Evolutionary conservation across 83 land plant genomes (phyloP).

Genomic region (Picea mariana): DNA sequence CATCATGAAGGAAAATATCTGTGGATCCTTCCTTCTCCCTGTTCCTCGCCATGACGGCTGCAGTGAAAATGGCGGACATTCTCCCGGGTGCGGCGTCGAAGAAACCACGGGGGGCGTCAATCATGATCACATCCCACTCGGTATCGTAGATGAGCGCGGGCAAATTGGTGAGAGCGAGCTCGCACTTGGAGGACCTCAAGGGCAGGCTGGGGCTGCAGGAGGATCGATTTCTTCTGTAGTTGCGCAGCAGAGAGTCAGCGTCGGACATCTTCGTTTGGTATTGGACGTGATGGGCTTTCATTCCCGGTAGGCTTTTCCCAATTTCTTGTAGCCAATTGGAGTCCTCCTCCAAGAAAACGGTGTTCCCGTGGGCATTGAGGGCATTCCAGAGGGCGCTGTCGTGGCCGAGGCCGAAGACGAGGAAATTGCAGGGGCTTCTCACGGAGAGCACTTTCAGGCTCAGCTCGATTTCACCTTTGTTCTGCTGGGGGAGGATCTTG

Average conservation of each 20-base stretch:
- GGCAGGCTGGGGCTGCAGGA: too few relatives aligned
- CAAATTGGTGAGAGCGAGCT: too few relatives aligned
- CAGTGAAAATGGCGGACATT: too few relatives aligned
- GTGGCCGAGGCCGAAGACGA: background rate
- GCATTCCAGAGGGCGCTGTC: constrained; percentile 70
- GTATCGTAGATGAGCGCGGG: too few relatives aligned
- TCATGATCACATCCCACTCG: too few relatives aligned
- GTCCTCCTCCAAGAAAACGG: constrained; percentile 16
- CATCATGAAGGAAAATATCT: too few relatives aligned
- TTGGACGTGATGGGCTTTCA: background rate
- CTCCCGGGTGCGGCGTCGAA: too few relatives aligned
- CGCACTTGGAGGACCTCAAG: too few relatives aligned
- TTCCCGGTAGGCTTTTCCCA: constrained; percentile 20
- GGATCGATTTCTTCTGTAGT: background rate
- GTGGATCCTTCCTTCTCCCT: too few relatives aligned
- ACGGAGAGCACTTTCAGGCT: constrained; percentile 33
- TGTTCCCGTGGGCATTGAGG: constrained; percentile 56
- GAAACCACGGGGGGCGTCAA: too few relatives aligned
- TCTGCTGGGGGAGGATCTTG: constrained; percentile 49
- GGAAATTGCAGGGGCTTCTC: constrained; percentile 62
- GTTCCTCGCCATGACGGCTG: too few relatives aligned
- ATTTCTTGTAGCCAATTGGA: constrained; percentile 39
- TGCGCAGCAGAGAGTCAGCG: constrained; percentile 45
- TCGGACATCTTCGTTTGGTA: constrained; percentile 36
- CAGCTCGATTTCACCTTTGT: constrained; percentile 42